Base-by-base conservation (phyloP, 805 yeast species). In the Hanseniaspora jakobsenii region DNA sequence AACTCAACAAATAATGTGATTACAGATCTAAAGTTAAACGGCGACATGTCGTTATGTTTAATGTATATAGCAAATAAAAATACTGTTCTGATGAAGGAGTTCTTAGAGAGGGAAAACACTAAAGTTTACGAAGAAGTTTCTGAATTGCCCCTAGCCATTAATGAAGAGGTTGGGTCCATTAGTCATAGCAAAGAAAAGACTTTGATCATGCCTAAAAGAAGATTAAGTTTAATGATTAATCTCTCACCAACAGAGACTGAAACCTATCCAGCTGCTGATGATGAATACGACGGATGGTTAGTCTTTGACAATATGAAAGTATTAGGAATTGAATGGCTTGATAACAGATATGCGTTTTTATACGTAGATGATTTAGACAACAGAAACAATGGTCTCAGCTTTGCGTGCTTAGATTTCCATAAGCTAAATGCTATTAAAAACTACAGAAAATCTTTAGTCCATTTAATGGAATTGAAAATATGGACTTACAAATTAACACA, bases 241-340 rank as follows among this genome's bases (percentile, higher is more conserved):
- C n/a, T n/a, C n/a, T n/a, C n/a, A n/a, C n/a, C n/a, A n/a, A n/a
- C n/a, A n/a, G n/a, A n/a, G n/a, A 21, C 22, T 7, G 30, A 23
- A 4, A 9, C 10, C 21, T 19, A 14, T n/a, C 28, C 14, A 14
- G 21, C n/a, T 4, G 4, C 17, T 4, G 38, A 32, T 14, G 23
- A 17, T 8, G 34, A 38, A 7, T 44, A 37, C n/a, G 43, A 38
- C 30, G 40, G 44, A 2, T 61, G 65, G 65, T 48, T 48, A 31
- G 51, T 50, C 23, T 60, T 57, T 48, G 38, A 43, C 6, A 56
- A 57, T 16, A 31, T 55, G 30, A 44, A 47, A 1, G 50, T 60
- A 4, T 19, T 56, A 4, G 58, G 56, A 37, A 49, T 57, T 53
- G 51, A 54, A n/a, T 61, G 65, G 65, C 22, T 61, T 18, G 61